phyloP scores from a whole-genome alignment of 108 stramenopile species.

The Nitzschia sp. region DNA sequence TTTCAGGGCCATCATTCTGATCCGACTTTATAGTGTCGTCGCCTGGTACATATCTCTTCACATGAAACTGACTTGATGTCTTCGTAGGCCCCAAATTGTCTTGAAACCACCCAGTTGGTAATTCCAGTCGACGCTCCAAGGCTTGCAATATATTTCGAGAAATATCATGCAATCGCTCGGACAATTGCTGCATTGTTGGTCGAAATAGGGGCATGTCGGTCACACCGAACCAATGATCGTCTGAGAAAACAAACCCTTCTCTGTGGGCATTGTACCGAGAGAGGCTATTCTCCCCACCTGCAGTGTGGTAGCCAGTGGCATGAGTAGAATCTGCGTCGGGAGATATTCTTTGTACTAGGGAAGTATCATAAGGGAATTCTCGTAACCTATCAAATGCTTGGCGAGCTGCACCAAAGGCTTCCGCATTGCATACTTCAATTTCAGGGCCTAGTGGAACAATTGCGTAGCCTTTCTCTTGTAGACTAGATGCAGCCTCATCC shows the following conservation, averaged over 20 bases:
- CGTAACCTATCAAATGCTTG: constrained; percentile 26
- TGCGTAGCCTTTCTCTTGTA: constrained; percentile 18
- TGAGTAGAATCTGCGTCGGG: constrained; percentile 60
- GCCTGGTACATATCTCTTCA: constrained; percentile 61
- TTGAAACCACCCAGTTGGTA: constrained; percentile 57
- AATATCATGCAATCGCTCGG: constrained; percentile 53
- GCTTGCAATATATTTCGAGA: constrained; percentile 50
- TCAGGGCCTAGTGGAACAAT: constrained; percentile 1
- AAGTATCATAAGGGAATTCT: neutral
- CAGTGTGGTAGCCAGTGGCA: constrained; percentile 73
- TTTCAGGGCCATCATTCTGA: constrained; percentile 14
- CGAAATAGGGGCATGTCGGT: constrained; percentile 6
- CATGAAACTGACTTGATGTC: constrained; percentile 75
- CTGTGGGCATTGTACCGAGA: constrained; percentile 71
- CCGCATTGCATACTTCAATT: constrained; percentile 16
- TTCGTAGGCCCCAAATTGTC: constrained; percentile 56
- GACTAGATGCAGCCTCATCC: constrained; percentile 14
- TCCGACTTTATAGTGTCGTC: constrained; percentile 1
- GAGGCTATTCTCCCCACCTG: constrained; percentile 38
- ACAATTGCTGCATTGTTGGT: constrained; percentile 19
- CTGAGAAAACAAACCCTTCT: constrained; percentile 79
- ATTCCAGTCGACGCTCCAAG: constrained; percentile 50
- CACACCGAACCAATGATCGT: constrained; percentile 42
- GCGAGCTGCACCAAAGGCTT: constrained; percentile 39
- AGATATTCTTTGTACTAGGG: constrained; percentile 30